Percentiles rank a stretch among this genome's conserved stretches.
phyloP scores from a whole-genome alignment of 768 basidiomycete genomes.

The Strobilomyces echinocephalus region DNA sequence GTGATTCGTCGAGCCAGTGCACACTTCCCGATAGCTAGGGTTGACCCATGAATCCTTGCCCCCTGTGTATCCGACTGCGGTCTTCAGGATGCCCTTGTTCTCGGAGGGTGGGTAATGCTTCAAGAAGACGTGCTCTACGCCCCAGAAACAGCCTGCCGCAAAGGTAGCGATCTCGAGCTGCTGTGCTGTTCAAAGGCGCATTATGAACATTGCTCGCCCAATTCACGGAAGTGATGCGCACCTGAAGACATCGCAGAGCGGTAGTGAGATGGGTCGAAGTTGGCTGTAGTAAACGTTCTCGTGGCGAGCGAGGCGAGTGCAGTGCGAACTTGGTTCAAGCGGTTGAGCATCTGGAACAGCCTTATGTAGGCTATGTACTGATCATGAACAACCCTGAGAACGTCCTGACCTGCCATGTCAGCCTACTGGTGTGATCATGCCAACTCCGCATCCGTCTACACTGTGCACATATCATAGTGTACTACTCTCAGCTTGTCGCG shows the following conservation, averaged over 20 bases:
- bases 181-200: constrained; percentile 35
- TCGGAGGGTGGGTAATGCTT: constrained; percentile 69
- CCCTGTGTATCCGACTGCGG: constrained; percentile 77
- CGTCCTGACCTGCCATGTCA: too few species aligned
- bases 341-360: constrained; percentile 21
- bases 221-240: background rate
- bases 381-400: too few species aligned
- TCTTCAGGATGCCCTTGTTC: constrained; percentile 71
- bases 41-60: constrained; percentile 50
- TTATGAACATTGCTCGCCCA: constrained; percentile 1
- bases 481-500: too few species aligned
- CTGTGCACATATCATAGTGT: too few species aligned
- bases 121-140: constrained; percentile 79
- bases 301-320: constrained; percentile 20
- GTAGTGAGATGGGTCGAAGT: constrained; percentile 37
- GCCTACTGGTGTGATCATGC: too few species aligned
- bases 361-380: too few species aligned
- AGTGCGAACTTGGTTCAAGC: constrained; percentile 11
- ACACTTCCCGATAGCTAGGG: constrained; percentile 73
- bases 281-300: constrained; percentile 13
- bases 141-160: constrained; percentile 75
- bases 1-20: constrained; percentile 76
- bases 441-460: too few species aligned
- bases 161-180: constrained; percentile 43
- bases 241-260: constrained; percentile 38